Evolutionary conservation across 805 yeast genomes (phyloP).

Genomic region (Starmerella cellae): DNA sequence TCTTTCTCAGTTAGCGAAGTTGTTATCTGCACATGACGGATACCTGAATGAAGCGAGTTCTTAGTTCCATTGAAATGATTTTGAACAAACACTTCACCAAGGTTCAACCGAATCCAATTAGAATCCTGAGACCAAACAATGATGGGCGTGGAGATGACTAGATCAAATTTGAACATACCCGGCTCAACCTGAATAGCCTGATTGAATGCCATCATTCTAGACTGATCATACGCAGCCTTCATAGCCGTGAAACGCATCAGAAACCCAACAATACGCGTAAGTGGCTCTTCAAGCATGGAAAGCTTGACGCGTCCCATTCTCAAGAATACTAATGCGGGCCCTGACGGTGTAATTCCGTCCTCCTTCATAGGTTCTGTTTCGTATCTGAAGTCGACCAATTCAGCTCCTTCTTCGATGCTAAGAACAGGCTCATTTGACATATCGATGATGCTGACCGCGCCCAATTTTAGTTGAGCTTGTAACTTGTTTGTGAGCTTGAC

Average conservation of each 20-base stretch:
- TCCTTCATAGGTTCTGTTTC: slow-evolving; percentile 48
- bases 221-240: slow-evolving; percentile 81
- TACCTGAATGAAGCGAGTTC: slow-evolving; percentile 53
- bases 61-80: slow-evolving; percentile 38
- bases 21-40: slow-evolving; percentile 55
- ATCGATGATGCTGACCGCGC: slow-evolving; percentile 52
- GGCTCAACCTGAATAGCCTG: slow-evolving; percentile 58
- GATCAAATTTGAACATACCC: slow-evolving; percentile 52
- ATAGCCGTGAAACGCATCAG: slow-evolving; percentile 63
- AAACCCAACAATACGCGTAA: slow-evolving; percentile 51
- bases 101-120: slow-evolving; percentile 53
- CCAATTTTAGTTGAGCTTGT: slow-evolving; percentile 62
- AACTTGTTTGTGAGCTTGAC: slow-evolving; percentile 56
- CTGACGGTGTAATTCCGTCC: slow-evolving; percentile 28
- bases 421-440: slow-evolving; percentile 40
- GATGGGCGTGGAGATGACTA: slow-evolving; percentile 68
- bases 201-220: slow-evolving; percentile 76
- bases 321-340: slow-evolving; percentile 43
- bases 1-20: slow-evolving; percentile 39
- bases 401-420: slow-evolving; percentile 71
- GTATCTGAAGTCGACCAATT: slow-evolving; percentile 68
- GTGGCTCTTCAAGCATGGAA: slow-evolving; percentile 45
- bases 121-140: slow-evolving; percentile 54
- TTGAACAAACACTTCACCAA: slow-evolving; percentile 68
- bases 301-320: slow-evolving; percentile 63